Evolutionary conservation across 2,329 filamentous ascomycete genomes (phyloP), one percentile per base, ranked within the genome.

Genomic region (Parastagonospora nodorum): DNA sequence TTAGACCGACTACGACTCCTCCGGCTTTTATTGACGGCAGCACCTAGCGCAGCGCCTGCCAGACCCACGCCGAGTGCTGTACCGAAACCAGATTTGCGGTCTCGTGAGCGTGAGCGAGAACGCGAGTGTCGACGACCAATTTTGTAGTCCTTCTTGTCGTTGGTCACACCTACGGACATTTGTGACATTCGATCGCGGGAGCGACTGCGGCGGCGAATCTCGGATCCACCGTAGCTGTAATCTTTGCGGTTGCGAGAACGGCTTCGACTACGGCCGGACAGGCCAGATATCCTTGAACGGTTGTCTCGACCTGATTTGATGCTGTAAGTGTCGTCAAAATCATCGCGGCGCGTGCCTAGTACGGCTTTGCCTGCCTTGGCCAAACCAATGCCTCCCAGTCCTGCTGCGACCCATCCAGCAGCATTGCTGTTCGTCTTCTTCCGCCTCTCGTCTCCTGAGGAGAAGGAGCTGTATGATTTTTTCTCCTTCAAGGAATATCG

Each of bases 321-420:
- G 58, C 80, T 85, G 55, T 86, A 84, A 0, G 81, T 83, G 60
- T 86, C 84, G 55, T 85, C 80, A 54, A 84, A 85, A 44, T 84
- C 80, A 50, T 82, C 74, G 32, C 67, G 73, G 12, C 75, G 73
- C 28, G 74, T 75, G 39, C 74, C 77, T 58, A 80, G 82, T 10
- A 86, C 61, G 2, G 80, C 79, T 61, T 83, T 81, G 2, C 80
- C 80, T 41, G 80, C 74, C 48, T 78, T 78, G 2, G 76, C 79
- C 36, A 80, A 71, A 42, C 80, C 82, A 48, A 82, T 80, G 4
- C 79, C 82, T 45, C 80, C 81, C 11, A 86, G 68, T 14, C 82
- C 80, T 29, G 78, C 79, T 12, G 79, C 82, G 24, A 85, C 61
- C 74, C 81, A 82, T 27, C 78, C 79, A 35, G 78, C 76, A 51